These are phyloP conservation scores for Apodospora peruviana DNA, from an alignment of 495 filamentous ascomycete genomes.

Conservation along the genomic window DNA sequence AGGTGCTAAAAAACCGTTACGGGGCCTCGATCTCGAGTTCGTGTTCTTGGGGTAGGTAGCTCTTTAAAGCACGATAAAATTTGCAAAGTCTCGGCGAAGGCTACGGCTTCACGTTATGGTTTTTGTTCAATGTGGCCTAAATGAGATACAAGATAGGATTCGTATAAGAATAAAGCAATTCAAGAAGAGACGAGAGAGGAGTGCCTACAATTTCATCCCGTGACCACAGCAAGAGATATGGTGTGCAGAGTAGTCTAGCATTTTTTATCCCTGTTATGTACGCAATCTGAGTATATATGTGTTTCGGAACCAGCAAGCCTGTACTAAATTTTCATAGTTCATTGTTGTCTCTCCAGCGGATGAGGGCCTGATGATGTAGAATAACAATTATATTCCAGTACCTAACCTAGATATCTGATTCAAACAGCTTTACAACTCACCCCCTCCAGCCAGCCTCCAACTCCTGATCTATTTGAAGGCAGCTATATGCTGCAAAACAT, in stretches of 20 bases:
- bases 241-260: not conserved
- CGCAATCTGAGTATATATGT: not conserved
- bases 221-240: not conserved
- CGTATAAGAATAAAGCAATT: not conserved
- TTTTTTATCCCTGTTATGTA: not conserved
- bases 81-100: not conserved
- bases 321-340: not conserved
- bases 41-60: constrained; percentile 3
- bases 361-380: not conserved
- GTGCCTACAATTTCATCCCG: not conserved
- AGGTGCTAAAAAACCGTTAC: constrained; percentile 4
- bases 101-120: not conserved
- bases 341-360: not conserved
- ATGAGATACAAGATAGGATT: not conserved
- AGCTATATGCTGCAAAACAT: not conserved
- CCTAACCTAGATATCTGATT: not conserved
- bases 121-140: not conserved
- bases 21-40: constrained; percentile 4
- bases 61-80: not conserved
- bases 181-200: not conserved
- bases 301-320: not conserved
- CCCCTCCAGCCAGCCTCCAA: not conserved
- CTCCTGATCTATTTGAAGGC: not conserved
- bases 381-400: not conserved
- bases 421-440: not conserved